Conservation (phyloP, 257 asterid genomes). For the Anisodus acutangulus region DNA sequence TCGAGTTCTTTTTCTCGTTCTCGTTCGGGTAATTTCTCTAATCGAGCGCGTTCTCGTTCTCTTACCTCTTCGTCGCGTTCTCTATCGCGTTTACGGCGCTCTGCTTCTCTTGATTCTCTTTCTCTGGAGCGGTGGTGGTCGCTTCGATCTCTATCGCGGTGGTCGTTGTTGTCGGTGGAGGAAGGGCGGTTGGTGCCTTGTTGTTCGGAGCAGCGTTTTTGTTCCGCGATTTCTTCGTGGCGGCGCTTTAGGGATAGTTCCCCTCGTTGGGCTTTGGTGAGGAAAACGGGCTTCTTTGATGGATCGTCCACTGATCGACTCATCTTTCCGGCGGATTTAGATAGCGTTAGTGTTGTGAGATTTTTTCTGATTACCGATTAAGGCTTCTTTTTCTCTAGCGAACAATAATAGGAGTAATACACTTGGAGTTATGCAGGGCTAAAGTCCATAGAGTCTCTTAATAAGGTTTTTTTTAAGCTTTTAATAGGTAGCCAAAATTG, state of each 20-base stretch:
- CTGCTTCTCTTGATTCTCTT: slow-evolving; percentile 36
- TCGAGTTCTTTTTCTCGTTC: slow-evolving; percentile 61
- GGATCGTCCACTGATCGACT: slow-evolving; percentile 47
- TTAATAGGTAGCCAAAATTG: too few species aligned
- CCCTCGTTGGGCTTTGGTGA: slow-evolving; percentile 44
- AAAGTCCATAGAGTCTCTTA: too few species aligned
- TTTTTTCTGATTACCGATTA: neutral
- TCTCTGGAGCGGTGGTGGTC: slow-evolving; percentile 28
- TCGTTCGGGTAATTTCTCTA: slow-evolving; percentile 56
- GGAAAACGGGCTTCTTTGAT: slow-evolving; percentile 65
- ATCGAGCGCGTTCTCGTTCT: slow-evolving; percentile 54
- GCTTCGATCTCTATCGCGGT: slow-evolving; percentile 37
- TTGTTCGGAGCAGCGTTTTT: slow-evolving; percentile 50
- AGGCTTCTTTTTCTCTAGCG: neutral
- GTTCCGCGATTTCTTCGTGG: slow-evolving; percentile 62
- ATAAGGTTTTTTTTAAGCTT: too few species aligned
- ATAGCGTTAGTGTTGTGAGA: neutral
- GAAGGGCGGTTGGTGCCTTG: slow-evolving; percentile 35
- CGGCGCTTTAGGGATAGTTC: slow-evolving; percentile 67
- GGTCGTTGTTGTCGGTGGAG: slow-evolving; percentile 51
- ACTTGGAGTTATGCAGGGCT: too few species aligned
- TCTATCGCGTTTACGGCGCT: slow-evolving; percentile 14
- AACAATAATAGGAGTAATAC: neutral
- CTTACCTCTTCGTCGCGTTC: slow-evolving; percentile 19
- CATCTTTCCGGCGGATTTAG: slow-evolving; percentile 21